phyloP scores from a whole-genome alignment of 2,329 filamentous ascomycete species.

The Xylariomycetidae sp. region DNA sequence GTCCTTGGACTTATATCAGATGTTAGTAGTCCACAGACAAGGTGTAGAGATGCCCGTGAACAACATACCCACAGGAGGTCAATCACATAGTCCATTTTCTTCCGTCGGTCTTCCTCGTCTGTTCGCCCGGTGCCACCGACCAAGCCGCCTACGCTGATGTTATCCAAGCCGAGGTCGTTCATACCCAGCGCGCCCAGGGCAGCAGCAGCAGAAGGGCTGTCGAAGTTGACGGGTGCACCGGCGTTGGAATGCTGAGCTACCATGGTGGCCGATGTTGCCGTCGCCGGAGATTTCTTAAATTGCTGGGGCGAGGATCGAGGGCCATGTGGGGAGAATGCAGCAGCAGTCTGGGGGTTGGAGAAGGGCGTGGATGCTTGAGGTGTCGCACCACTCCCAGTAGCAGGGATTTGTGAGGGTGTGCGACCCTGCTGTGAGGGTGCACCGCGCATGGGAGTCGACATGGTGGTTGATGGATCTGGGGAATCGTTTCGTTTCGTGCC shows the following conservation, averaged over 20 bases:
- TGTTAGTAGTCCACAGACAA: slow-evolving; percentile 17
- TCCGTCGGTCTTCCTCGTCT: slow-evolving; percentile 51
- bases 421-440: slow-evolving; percentile 46
- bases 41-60: neutral
- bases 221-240: slow-evolving; percentile 51
- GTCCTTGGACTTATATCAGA: too few species aligned
- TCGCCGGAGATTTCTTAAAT: slow-evolving; percentile 59
- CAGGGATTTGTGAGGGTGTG: slow-evolving; percentile 43
- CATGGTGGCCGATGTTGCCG: slow-evolving; percentile 36
- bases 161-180: slow-evolving; percentile 49
- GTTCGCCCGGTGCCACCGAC: slow-evolving; percentile 36
- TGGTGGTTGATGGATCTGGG: slow-evolving; percentile 13
- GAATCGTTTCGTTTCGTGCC: too few species aligned
- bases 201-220: slow-evolving; percentile 60
- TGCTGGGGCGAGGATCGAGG: slow-evolving; percentile 60
- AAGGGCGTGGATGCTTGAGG: slow-evolving; percentile 66
- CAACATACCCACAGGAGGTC: slow-evolving; percentile 44
- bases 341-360: slow-evolving; percentile 48
- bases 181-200: slow-evolving; percentile 54
- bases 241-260: slow-evolving; percentile 41
- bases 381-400: slow-evolving; percentile 52
- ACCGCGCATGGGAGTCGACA: slow-evolving; percentile 32
- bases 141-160: slow-evolving; percentile 44
- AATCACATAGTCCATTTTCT: slow-evolving; percentile 49
- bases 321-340: slow-evolving; percentile 55